Percentiles rank a stretch among this genome's conserved stretches.
phyloP scores from a whole-genome alignment of 1,284 basidiomycete genomes.

The Heterobasidion annosum region DNA sequence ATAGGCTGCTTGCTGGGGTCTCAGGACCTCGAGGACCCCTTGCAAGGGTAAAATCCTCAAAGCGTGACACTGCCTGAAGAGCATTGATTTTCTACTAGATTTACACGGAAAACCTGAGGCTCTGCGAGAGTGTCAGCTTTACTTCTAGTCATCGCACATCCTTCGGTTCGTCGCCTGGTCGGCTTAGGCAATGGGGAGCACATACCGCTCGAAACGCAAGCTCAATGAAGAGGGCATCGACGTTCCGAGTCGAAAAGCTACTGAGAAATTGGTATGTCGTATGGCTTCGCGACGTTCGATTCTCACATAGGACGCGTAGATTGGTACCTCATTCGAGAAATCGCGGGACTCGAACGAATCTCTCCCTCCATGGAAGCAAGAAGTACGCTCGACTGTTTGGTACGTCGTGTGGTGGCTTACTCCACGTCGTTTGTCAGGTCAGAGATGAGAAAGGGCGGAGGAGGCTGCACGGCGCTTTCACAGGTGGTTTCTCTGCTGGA shows the following conservation, averaged over 20 bases:
- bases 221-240: conserved; percentile 77
- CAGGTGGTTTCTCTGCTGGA: conserved; percentile 94
- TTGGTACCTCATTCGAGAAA: conserved; percentile 87
- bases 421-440: conserved; percentile 41
- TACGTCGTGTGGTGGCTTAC: conserved; percentile 5
- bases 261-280: conserved; percentile 66
- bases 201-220: conserved; percentile 66
- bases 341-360: conserved; percentile 88
- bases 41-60: background rate
- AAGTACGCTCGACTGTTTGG: conserved; percentile 36
- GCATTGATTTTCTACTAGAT: no score
- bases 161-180: no score
- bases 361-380: conserved; percentile 96
- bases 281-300: conserved; percentile 1
- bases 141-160: no score
- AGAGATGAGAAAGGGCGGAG: conserved; percentile 91
- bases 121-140: no score
- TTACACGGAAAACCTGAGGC: no score
- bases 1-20: background rate
- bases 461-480: conserved; percentile 94
- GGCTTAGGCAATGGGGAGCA: conserved; percentile 19
- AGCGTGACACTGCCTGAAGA: background rate
- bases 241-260: conserved; percentile 57
- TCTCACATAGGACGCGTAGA: conserved; percentile 39
- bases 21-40: background rate